Percentiles rank a stretch among this genome's conserved stretches.
phyloP scores from a whole-genome alignment of 2,329 filamentous ascomycete species.

The Fusarium stilboides region DNA sequence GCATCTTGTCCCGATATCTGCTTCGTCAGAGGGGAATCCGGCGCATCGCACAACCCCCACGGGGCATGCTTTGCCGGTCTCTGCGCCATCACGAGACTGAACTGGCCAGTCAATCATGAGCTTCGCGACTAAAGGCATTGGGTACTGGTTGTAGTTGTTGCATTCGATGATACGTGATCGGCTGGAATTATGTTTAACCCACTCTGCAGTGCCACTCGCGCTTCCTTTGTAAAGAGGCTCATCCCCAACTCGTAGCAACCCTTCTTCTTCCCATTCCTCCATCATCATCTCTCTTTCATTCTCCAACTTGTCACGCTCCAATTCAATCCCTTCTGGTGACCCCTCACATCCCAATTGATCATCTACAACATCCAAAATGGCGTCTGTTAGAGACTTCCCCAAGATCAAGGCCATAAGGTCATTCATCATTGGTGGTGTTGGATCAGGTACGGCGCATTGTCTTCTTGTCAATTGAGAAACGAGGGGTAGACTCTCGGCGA shows the following conservation, averaged over 20 bases:
- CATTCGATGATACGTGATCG: constrained; percentile 29
- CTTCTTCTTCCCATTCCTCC: constrained; percentile 11
- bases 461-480: background rate
- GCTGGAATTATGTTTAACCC: constrained; percentile 31
- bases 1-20: constrained; percentile 40
- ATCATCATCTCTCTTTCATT: constrained; percentile 5
- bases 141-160: background rate
- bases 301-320: background rate
- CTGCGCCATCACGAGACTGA: constrained; percentile 36
- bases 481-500: constrained; percentile 1
- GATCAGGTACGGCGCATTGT: constrained; percentile 48
- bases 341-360: background rate
- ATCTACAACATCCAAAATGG: constrained; percentile 55
- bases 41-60: constrained; percentile 26
- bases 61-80: constrained; percentile 24
- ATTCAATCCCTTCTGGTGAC: background rate
- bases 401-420: constrained; percentile 83
- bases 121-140: constrained; percentile 11
- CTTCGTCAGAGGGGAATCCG: constrained; percentile 34
- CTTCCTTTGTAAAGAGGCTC: constrained; percentile 41
- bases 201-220: constrained; percentile 30
- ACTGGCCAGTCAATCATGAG: constrained; percentile 25
- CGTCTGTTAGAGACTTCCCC: constrained; percentile 73
- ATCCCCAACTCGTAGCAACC: constrained; percentile 25
- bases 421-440: constrained; percentile 71